phyloP scores from a whole-genome alignment of 179 eudicot species.

The Amaranthus tricolor region DNA sequence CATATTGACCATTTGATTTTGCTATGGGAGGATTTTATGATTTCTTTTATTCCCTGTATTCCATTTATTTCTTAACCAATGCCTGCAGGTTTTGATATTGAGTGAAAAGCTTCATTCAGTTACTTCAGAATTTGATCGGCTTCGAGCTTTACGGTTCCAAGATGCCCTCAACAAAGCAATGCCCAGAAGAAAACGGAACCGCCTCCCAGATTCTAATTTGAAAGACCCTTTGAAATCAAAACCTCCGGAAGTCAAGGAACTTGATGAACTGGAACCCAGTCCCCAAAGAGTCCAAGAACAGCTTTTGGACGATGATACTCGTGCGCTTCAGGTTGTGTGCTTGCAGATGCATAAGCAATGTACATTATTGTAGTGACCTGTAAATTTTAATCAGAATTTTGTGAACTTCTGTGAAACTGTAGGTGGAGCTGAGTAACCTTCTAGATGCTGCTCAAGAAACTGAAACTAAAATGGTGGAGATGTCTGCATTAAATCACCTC shows the following conservation, averaged over 20 bases:
- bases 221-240: conserved; percentile 32
- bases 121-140: conserved; percentile 84
- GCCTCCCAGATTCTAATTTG: conserved; percentile 28
- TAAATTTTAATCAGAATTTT: not conserved
- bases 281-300: conserved; percentile 75
- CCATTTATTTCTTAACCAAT: conserved; percentile 1
- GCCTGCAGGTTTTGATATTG: conserved; percentile 75
- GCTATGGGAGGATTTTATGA: not conserved
- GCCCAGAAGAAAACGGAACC: conserved; percentile 74
- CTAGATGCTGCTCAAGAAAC: conserved; percentile 90
- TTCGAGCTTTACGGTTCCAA: conserved; percentile 89
- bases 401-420: conserved; percentile 13
- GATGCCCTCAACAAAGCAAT: conserved; percentile 65
- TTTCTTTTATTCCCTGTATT: not conserved
- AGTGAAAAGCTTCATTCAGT: conserved; percentile 91
- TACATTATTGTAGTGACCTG: not conserved
- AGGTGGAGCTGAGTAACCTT: conserved; percentile 72
- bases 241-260: conserved; percentile 40
- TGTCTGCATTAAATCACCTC: conserved; percentile 93
- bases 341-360: not conserved
- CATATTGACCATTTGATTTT: not conserved
- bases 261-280: conserved; percentile 49
- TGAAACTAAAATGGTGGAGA: conserved; percentile 92
- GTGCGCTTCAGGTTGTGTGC: conserved; percentile 75
- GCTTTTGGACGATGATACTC: conserved; percentile 91